Evolutionary conservation across 2,329 filamentous ascomycete species (phyloP).

Genomic region (Grosmannia penicillata): DNA sequence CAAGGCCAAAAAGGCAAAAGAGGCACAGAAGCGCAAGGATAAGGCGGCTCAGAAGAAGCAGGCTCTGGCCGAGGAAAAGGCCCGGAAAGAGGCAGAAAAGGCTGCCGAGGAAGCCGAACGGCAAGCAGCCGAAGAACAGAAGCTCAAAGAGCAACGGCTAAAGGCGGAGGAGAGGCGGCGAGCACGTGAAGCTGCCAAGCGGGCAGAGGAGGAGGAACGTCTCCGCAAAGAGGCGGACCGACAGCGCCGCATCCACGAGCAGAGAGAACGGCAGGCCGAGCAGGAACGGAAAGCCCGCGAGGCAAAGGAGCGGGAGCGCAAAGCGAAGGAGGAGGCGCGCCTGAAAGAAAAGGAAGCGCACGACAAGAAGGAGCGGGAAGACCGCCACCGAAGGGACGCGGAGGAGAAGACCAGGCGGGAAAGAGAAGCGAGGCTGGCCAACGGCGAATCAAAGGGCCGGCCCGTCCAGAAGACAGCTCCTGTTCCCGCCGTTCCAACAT

Average conservation of each 20-base stretch:
- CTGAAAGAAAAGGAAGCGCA: conserved; percentile 61
- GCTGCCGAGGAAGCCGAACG: conserved; percentile 71
- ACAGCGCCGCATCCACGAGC: conserved; percentile 63
- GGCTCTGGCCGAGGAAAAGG: conserved; percentile 79
- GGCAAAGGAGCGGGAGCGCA: conserved; percentile 68
- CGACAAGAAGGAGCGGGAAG: conserved; percentile 49
- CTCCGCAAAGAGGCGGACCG: conserved; percentile 75
- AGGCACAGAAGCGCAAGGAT: conserved; percentile 90
- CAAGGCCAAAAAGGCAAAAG: conserved; percentile 84
- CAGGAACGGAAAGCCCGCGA: conserved; percentile 72
- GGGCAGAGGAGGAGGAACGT: conserved; percentile 79
- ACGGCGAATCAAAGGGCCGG: conserved; percentile 21
- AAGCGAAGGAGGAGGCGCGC: conserved; percentile 67
- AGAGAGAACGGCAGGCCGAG: conserved; percentile 74
- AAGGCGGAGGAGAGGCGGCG: conserved; percentile 82
- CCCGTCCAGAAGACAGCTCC: conserved; percentile 24
- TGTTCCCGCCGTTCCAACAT: conserved; percentile 8
- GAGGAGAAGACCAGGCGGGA: conserved; percentile 40
- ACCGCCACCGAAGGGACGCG: conserved; percentile 27
- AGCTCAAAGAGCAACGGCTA: conserved; percentile 62
- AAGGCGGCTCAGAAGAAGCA: conserved; percentile 83
- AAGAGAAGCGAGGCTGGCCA: conserved; percentile 20
- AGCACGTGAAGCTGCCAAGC: conserved; percentile 83
- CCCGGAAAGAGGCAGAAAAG: conserved; percentile 74
- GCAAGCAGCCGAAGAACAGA: conserved; percentile 62